Percentiles rank a stretch among this genome's conserved stretches.
Evolutionary conservation across 768 basidiomycete genomes (phyloP).

Genomic region (Kwoniella sp.): DNA sequence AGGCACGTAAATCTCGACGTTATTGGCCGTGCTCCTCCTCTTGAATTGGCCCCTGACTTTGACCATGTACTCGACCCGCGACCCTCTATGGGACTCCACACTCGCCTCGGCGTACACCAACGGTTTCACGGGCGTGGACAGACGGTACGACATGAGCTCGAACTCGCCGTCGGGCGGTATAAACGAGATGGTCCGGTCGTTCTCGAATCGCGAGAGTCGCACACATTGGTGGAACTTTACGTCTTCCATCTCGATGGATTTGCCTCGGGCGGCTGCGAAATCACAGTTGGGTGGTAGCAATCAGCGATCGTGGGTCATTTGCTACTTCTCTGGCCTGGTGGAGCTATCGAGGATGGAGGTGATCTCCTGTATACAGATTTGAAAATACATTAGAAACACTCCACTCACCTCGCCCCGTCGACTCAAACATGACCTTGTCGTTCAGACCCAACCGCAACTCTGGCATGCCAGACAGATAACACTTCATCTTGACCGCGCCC

Average conservation of each 20-base stretch:
- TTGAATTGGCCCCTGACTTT: slow-evolving; percentile 97
- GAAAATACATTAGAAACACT: too few species aligned
- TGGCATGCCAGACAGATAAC: slow-evolving; percentile 99
- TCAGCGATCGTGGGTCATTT: background rate
- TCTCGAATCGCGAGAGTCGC: slow-evolving; percentile 93
- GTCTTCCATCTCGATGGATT: slow-evolving; percentile 99
- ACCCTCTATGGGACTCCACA: slow-evolving; percentile 92
- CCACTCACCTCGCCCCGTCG: slow-evolving; percentile 82
- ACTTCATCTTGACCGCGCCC: slow-evolving; percentile 99
- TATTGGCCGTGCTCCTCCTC: slow-evolving; percentile 91
- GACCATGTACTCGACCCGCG: slow-evolving; percentile 89
- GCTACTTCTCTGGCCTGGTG: too few species aligned
- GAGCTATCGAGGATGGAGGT: too few species aligned
- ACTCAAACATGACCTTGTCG: slow-evolving; percentile 99
- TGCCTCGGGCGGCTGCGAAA: slow-evolving; percentile 77
- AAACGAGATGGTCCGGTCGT: slow-evolving; percentile 97
- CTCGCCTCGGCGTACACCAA: slow-evolving; percentile 96
- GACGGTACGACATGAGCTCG: slow-evolving; percentile 96
- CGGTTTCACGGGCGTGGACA: slow-evolving; percentile 94
- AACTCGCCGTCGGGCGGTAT: slow-evolving; percentile 99
- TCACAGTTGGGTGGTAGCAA: background rate
- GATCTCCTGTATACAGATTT: too few species aligned
- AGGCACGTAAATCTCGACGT: slow-evolving; percentile 98
- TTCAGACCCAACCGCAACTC: slow-evolving; percentile 92
- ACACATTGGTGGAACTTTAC: slow-evolving; percentile 99